Conservation (phyloP, 1,139 yeast species). For the Candida tunisiensis region DNA sequence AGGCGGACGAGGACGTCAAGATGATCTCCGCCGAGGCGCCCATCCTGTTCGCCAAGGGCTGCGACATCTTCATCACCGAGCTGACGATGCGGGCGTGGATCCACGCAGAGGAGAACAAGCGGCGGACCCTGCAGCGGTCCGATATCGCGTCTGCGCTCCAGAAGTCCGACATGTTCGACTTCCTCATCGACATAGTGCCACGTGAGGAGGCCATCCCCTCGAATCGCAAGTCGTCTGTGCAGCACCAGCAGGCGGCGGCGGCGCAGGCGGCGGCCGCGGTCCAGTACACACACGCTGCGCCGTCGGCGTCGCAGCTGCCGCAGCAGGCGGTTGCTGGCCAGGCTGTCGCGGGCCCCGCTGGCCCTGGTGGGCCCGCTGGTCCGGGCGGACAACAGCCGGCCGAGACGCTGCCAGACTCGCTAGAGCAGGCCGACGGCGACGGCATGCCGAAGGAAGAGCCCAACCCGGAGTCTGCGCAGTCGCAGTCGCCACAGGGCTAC, state of each 20-base stretch:
- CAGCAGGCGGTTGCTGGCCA: too few relatives aligned
- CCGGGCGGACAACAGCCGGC: too few relatives aligned
- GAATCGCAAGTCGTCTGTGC: constrained; percentile 1
- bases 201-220: constrained; percentile 27
- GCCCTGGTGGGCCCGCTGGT: too few relatives aligned
- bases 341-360: too few relatives aligned
- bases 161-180: constrained; percentile 93
- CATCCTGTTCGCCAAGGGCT: constrained; percentile 89
- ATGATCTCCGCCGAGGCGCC: constrained; percentile 99
- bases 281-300: constrained; percentile 1
- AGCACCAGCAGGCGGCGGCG: constrained; percentile 1
- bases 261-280: constrained; percentile 1
- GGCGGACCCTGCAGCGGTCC: constrained; percentile 82
- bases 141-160: constrained; percentile 94
- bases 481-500: too few relatives aligned
- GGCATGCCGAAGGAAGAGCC: too few relatives aligned
- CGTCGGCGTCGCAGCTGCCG: constrained; percentile 1
- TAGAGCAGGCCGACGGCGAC: too few relatives aligned
- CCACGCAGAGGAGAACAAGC: constrained; percentile 89
- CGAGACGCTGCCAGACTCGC: too few relatives aligned
- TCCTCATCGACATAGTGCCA: constrained; percentile 88
- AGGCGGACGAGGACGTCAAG: constrained; percentile 91
- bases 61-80: constrained; percentile 93
- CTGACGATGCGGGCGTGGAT: constrained; percentile 98
- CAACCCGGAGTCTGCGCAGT: too few relatives aligned